Conservation (phyloP, 2,329 filamentous ascomycete genomes). For the Penicillium sp. region DNA sequence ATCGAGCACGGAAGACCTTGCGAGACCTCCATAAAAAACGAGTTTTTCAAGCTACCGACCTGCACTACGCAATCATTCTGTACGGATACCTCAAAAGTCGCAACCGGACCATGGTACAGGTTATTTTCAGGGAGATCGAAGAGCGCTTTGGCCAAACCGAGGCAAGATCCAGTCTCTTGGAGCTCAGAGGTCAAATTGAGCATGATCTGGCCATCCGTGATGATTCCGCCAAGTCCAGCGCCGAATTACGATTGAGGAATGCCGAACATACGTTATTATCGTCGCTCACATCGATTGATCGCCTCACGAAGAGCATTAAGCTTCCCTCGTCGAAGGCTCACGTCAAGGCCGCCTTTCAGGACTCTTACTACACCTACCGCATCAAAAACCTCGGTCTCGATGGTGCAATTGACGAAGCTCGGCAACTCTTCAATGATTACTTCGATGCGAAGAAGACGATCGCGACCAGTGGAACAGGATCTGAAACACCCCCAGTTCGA, state of each 20-base stretch:
- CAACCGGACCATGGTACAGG: conserved; percentile 45
- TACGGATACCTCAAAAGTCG: conserved; percentile 46
- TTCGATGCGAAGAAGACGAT: conserved; percentile 14
- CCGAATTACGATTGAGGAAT: conserved; percentile 24
- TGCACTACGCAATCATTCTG: conserved; percentile 45
- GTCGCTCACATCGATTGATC: conserved; percentile 29
- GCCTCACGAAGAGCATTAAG: conserved; percentile 32
- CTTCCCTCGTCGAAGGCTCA: conserved; percentile 42
- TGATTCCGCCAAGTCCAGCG: conserved; percentile 4
- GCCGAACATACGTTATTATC: conserved; percentile 35
- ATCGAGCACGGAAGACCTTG: conserved; percentile 51
- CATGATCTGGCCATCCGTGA: conserved; percentile 27
- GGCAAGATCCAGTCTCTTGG: conserved; percentile 31
- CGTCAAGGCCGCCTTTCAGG: conserved; percentile 40
- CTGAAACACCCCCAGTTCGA: conserved; percentile 44
- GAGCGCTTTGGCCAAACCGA: conserved; percentile 31
- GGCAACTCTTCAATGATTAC: conserved; percentile 54
- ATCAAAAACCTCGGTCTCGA: conserved; percentile 50
- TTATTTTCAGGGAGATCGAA: conserved; percentile 43
- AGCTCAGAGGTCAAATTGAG: conserved; percentile 30
- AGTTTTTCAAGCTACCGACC: conserved; percentile 35
- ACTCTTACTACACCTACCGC: conserved; percentile 50
- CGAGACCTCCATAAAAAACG: conserved; percentile 34
- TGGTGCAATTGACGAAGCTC: conserved; percentile 44
- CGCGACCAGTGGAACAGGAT: conserved; percentile 7